Conservation (phyloP, 805 yeast genomes). For the Yarrowia phangngaensis region DNA sequence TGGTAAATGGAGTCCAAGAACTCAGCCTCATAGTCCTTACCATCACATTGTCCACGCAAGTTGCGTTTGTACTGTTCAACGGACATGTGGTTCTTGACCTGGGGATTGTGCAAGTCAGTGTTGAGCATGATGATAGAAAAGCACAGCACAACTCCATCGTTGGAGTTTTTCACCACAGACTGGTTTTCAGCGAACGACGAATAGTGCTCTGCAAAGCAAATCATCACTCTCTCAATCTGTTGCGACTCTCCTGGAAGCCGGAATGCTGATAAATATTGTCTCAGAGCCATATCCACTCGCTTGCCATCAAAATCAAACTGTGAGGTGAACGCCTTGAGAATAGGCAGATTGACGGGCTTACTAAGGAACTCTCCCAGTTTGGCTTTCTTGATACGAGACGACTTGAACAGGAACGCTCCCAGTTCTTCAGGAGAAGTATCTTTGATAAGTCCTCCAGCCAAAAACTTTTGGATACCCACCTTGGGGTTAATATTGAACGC, state of each 20-base stretch:
- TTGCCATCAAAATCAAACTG: conserved; percentile 70
- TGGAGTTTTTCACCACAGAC: conserved; percentile 45
- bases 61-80: conserved; percentile 76
- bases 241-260: conserved; percentile 97
- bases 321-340: conserved; percentile 61
- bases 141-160: conserved; percentile 72
- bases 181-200: conserved; percentile 41
- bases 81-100: conserved; percentile 87
- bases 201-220: conserved; percentile 77
- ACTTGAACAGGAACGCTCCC: conserved; percentile 71
- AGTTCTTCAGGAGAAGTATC: conserved; percentile 51
- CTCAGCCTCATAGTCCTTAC: conserved; percentile 78
- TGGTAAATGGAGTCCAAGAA: conserved; percentile 75
- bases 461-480: conserved; percentile 62
- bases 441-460: conserved; percentile 61
- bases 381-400: conserved; percentile 81
- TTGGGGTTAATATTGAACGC: conserved; percentile 75
- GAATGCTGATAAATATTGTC: conserved; percentile 75
- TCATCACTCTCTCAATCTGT: conserved; percentile 89
- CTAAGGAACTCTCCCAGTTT: conserved; percentile 82
- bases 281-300: conserved; percentile 89
- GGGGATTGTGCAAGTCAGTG: conserved; percentile 91
- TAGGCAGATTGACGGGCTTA: conserved; percentile 59
- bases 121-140: conserved; percentile 92
- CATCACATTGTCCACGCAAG: conserved; percentile 69